Evolutionary conservation across 2,329 filamentous ascomycete species (phyloP), one percentile per base, ranked within the genome.

Genomic region (Beauveria rudraprayagi): DNA sequence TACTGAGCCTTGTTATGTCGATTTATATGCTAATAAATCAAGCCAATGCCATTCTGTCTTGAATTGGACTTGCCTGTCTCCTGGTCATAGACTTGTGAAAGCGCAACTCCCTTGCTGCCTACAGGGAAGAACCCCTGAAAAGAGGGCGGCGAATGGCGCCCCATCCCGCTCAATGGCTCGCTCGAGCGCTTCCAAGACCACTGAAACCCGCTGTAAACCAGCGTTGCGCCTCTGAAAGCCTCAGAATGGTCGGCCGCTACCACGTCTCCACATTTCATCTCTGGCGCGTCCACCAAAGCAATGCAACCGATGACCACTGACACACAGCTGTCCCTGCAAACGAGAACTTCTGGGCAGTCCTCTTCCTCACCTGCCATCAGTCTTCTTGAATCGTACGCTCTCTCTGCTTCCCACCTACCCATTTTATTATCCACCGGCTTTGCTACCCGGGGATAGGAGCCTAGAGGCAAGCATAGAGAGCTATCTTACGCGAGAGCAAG

Each of bases 231-330:
- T 14, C 50, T 52, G 50, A 19, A 40, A 22, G 19, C 30, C 16
- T n/a, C 22, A 24, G 34, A 37, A 37, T 37, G 34, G 34, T 16
- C 14, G 11, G 34, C 34, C 34, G 11, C 34, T 37, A 16, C 34
- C 46, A 28, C 50, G 10, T 41, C 37, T 52, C 56, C 56, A 59
- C 56, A 59, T 59, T 59, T 59, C 56, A 59, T 59, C 56, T 57
- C 40, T 40, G 43, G 19, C 43, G 43, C 41, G n/a, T n/a, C n/a
- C 9, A 30, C 43, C 19, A 48, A 40, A n/a, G 22, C 40, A 55
- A 44, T 44, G 40, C 19, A 28, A 19, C 14, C 34, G 34, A 37
- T 37, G 34, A 22, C 28, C 51, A 54, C 3, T 24, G 19, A 16
- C 37, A 37, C 9, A 40, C 51, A n/a, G 34, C 34, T 37, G 34